Evolutionary conservation across 2,329 filamentous ascomycete species (phyloP), one percentile per base, ranked within the genome.

Genomic region (Cephalotrichum gorgonifer): DNA sequence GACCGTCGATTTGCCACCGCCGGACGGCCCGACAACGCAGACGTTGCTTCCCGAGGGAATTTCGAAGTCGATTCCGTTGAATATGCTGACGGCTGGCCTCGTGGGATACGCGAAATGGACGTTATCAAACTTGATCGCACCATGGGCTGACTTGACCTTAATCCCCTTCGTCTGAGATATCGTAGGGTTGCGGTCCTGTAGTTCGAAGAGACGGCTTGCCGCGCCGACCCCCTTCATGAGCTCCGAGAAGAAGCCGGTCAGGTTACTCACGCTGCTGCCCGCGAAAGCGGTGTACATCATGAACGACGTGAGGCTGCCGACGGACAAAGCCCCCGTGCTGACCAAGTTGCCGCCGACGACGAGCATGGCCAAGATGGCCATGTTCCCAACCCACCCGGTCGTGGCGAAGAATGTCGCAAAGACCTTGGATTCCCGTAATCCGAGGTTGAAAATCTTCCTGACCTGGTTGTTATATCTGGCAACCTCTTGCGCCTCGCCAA

Each of bases 141-240:
- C 93, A 54, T 89, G 85, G 0, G 91, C 91, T 23, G 88, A 95
- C 49, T 72, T 76, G 27, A 98, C 89, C 52, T 81, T 84, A 27
- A 74, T 62, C 54, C 93, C 93, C 47, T 85, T 81, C 0, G 94
- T 98, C 20, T 90, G 81, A n/a, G 84, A 84, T 53, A 97, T 94
- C 2, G 82, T 85, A 0, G 90, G 86, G 51, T 87, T 74, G 54
- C 93, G 83, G 64, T 98, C 93, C 63, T 97, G 90, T 6, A 98
- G 77, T 62, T 98, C 93, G 60, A 98, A 98, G 1, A 98, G 74
- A 52, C 93, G 85, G 60, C 86, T 95, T n/a, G 93, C 93, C 39
- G 93, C 93, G 59, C 94, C 93, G 4, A 95, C 91, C 39, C 94
- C 94, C 66, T 98, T 98, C 93, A 98, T 98, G 53, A 98, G 75